phyloP scores from a whole-genome alignment of 2,329 filamentous ascomycete species.

The Cercospora janseana region DNA sequence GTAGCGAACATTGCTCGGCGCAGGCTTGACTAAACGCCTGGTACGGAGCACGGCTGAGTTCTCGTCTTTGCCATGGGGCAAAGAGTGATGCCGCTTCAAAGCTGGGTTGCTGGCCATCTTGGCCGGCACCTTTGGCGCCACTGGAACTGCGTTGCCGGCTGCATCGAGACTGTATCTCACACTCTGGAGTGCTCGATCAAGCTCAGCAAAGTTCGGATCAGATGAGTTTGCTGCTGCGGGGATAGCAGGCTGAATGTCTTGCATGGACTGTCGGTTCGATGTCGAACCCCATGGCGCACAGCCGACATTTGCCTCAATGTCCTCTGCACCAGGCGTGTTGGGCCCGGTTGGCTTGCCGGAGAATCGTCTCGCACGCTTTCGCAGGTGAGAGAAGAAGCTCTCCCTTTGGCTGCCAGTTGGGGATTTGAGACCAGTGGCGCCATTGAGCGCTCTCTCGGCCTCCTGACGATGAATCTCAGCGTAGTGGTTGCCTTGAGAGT shows the following conservation, averaged over 20 bases:
- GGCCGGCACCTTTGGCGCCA: constrained; percentile 33
- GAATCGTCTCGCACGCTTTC: constrained; percentile 87
- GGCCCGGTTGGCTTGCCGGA: constrained; percentile 87
- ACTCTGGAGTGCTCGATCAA: constrained; percentile 61
- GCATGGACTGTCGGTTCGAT: constrained; percentile 73
- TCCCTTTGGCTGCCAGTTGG: constrained; percentile 81
- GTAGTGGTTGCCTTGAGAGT: constrained; percentile 90
- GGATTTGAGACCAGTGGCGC: constrained; percentile 70
- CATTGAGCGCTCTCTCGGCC: constrained; percentile 85
- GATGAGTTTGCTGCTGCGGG: constrained; percentile 44
- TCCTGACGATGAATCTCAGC: constrained; percentile 85
- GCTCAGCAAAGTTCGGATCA: constrained; percentile 56
- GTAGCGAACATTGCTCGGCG: constrained; percentile 68
- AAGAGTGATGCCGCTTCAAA: constrained; percentile 51
- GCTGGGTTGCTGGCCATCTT: constrained; percentile 47
- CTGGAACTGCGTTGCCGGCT: constrained; percentile 35
- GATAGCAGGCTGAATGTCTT: constrained; percentile 51
- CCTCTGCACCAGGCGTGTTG: constrained; percentile 74
- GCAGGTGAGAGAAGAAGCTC: constrained; percentile 95
- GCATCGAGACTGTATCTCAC: constrained; percentile 59
- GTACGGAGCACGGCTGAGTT: constrained; percentile 75
- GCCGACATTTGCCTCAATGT: constrained; percentile 88
- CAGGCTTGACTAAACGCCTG: constrained; percentile 68
- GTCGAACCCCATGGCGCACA: constrained; percentile 74
- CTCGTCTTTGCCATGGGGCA: constrained; percentile 44